Base-by-base conservation (phyloP, 345 rosid species). In the Brassica nigra region DNA sequence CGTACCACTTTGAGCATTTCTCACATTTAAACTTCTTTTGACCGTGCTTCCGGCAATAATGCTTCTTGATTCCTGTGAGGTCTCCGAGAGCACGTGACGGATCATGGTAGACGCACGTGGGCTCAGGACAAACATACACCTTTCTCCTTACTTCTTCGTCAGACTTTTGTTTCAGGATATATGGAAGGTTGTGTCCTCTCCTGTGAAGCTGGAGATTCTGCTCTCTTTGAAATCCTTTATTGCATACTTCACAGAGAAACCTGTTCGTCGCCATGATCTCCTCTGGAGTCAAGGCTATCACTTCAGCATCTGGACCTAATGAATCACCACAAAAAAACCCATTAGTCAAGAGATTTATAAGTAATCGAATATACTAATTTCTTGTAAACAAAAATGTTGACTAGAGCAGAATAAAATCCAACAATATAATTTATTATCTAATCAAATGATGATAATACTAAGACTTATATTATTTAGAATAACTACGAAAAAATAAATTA, bases 21-120 rank as follows among this genome's bases (percentile, higher is more conserved):
- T 89, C 93, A 12, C 96, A 91, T 85, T 89, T 91, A 86, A 87
- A 89, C 70, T 91, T 91, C 70, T 91, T 91, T 78, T 91, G 93
- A 0, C 96, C 91, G 27, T 91, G 96, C 66, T 91, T 91, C 57
- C 96, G 84, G 1, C 83, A 88, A 33, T 84, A 91, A 73, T 91
- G 96, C 63, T 91, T 91, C 74, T 91, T 91, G 66, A 91, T 88
- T 10, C 96, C 96, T 10, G 93, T 91, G 14, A 91, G 91, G 82
- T 91, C 96, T 29, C 96, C 96, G 27, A 91, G 96, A 52, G 96
- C 89, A 75, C 96, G 84, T 15, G 90, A 85, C 27, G 96, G 89
- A 71, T 91, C 93, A 55, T 91, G 96, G 88, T 89, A 93, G 74
- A 89, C 93, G 82, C 96, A 91, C 9, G 96, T 78, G 78, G 92